Base-by-base conservation (phyloP, 345 rosid genomes). In the Syzygium oleosum region DNA sequence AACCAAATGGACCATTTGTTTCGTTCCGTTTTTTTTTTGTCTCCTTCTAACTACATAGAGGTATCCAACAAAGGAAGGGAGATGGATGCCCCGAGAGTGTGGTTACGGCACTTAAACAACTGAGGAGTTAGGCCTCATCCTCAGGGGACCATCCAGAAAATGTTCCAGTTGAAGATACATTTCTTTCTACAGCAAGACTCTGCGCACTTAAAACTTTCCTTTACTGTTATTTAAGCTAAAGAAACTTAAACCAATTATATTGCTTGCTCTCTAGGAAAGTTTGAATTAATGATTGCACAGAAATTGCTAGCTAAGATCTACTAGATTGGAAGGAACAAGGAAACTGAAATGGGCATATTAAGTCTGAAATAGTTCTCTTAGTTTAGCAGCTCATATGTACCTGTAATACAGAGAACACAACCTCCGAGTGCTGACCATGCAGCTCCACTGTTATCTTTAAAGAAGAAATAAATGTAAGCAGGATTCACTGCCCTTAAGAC, bases 391-490 rank as follows among this genome's bases (percentile, higher is more conserved):
- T 23, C 87, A 79, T 79, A 78, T 21, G 41, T 91, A 95, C 99
- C 99, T 92, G 99, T 95, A 86, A 97, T 94, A 92, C 99, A 97
- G 89, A 97, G 93, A 89, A 97, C 95, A 17, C 99, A 96, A 78
- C 99, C 99, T 85, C 99, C 99, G 80, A 97, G 99, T 88, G 99
- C 95, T 84, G 97, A 97, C 98, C 98, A 97, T 52, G 98, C 98
- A 43, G 90, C 90, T 86, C 34, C 85, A 88, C 93, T 93, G 93
- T 98, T 97, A 93, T 94, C 97, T 89, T 92, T 93, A 92, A 96
- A 96, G 95, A 96, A 98, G 78, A 92, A 90, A 89, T 92, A 92
- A 65, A 98, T 94, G 78, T 97, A 98, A 80, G 88, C 91, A 6
- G 98, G 99, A 94, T 98, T 98, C 85, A 96, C 84, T 63, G 98